Evolutionary conservation across 1,284 basidiomycete genomes (phyloP).

Genomic region (Cryptococcus floricola): DNA sequence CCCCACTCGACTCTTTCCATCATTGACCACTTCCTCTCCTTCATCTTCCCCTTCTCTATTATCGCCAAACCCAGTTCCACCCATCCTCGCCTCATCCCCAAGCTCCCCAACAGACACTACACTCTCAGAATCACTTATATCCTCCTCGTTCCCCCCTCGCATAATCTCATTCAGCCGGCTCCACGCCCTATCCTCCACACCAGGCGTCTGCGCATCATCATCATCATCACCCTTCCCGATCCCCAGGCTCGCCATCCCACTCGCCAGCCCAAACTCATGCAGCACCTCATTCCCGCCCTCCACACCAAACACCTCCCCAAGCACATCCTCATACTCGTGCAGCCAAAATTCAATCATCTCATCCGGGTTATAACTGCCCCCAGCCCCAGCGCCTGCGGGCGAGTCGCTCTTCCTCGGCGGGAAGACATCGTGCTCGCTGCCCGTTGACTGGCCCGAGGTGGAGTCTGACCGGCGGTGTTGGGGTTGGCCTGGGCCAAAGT

Average conservation of each 20-base stretch:
- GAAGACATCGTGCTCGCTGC: conserved; percentile 52
- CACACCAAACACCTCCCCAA: conserved; percentile 53
- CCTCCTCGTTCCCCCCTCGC: conserved; percentile 29
- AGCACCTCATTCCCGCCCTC: conserved; percentile 21
- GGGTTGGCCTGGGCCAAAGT: neutral
- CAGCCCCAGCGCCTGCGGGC: conserved; percentile 1
- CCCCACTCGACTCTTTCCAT: conserved; percentile 15
- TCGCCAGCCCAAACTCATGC: conserved; percentile 17
- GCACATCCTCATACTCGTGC: conserved; percentile 55
- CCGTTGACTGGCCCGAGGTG: neutral
- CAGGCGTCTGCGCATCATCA: neutral
- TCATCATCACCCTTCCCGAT: conserved; percentile 1
- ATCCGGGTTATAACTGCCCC: conserved; percentile 52
- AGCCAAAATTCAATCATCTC: conserved; percentile 54
- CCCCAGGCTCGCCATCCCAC: neutral
- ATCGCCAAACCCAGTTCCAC: conserved; percentile 54
- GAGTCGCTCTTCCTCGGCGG: conserved; percentile 49
- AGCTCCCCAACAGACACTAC: conserved; percentile 82
- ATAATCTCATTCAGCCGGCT: conserved; percentile 41
- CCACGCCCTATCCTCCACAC: conserved; percentile 41
- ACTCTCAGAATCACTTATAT: conserved; percentile 82
- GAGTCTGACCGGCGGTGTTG: conserved; percentile 1
- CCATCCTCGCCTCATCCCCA: conserved; percentile 67
- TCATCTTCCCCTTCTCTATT: conserved; percentile 52
- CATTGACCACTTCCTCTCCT: conserved; percentile 59